Conservation (phyloP, 371 early-diverging fungal species). For the Entomophthora muscae region DNA sequence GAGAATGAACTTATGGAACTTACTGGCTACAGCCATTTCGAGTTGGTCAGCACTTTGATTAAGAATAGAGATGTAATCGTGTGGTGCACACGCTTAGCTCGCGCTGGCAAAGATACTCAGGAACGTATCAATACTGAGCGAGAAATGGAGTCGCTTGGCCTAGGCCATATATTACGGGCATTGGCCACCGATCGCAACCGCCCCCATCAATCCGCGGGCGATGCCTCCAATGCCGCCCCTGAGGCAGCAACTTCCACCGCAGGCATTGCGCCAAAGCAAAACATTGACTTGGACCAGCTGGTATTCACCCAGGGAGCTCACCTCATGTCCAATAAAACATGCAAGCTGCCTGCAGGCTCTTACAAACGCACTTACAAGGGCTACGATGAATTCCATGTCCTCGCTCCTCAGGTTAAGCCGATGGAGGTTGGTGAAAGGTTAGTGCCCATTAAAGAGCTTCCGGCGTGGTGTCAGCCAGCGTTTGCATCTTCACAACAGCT, state of each 20-base stretch:
- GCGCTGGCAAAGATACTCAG: constrained; percentile 33
- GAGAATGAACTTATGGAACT: constrained; percentile 89
- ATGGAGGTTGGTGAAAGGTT: constrained; percentile 45
- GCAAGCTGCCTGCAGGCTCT: constrained; percentile 83
- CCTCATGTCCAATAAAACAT: constrained; percentile 91
- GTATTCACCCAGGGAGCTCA: constrained; percentile 84
- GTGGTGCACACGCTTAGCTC: constrained; percentile 77
- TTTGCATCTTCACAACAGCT: constrained; percentile 51
- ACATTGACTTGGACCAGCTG: constrained; percentile 65
- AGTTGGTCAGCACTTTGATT: constrained; percentile 71
- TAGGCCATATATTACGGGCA: constrained; percentile 51
- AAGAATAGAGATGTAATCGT: constrained; percentile 75
- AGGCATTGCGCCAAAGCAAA: constrained; percentile 32
- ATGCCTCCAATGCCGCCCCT: background rate
- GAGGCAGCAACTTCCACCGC: constrained; percentile 19
- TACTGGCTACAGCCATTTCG: constrained; percentile 73
- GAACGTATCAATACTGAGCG: constrained; percentile 33
- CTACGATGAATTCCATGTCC: constrained; percentile 94
- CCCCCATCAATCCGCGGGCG: constrained; percentile 10
- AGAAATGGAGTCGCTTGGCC: constrained; percentile 45
- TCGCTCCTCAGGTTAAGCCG: constrained; percentile 62
- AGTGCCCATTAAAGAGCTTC: constrained; percentile 52
- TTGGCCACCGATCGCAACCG: constrained; percentile 23
- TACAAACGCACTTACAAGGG: constrained; percentile 84
- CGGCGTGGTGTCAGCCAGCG: constrained; percentile 76